These are phyloP conservation scores for Hypoxylon sp. DNA, from an alignment of 2,329 filamentous ascomycete genomes.

Conservation along the genomic window DNA sequence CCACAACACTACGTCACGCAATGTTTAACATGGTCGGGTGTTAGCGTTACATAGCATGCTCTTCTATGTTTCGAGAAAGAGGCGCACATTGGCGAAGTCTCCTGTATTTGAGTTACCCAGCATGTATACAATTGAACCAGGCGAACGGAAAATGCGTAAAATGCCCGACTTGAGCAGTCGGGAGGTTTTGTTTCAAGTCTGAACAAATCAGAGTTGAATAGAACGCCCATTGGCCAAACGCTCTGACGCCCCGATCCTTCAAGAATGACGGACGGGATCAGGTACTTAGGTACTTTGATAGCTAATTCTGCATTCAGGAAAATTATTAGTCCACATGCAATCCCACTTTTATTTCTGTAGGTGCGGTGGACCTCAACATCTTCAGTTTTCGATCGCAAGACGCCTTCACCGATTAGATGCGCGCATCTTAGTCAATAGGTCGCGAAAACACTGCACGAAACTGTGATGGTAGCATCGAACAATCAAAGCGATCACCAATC, in stretches of 20 bases:
- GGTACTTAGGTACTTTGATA: neutral
- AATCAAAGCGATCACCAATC: neutral
- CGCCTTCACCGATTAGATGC: slow-evolving; percentile 1
- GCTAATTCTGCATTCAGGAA: neutral
- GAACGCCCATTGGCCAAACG: neutral
- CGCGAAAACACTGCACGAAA: neutral
- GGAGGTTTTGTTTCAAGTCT: slow-evolving; percentile 1
- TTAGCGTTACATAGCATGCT: neutral
- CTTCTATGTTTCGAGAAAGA: neutral
- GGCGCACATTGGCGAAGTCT: neutral
- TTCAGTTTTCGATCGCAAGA: slow-evolving; percentile 13
- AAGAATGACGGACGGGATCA: neutral
- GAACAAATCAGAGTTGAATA: neutral
- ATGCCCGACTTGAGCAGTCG: slow-evolving; percentile 32
- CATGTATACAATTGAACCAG: neutral
- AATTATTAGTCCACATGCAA: slow-evolving; percentile 18
- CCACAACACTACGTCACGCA: neutral
- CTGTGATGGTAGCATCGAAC: neutral
- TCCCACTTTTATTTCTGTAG: slow-evolving; percentile 2
- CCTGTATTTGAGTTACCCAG: neutral
- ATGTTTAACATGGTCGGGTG: neutral
- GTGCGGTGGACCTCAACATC: slow-evolving; percentile 15
- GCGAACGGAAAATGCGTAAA: slow-evolving; percentile 22
- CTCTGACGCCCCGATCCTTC: too few species aligned
- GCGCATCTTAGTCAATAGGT: neutral